Base-by-base conservation (phyloP, 2,329 filamentous ascomycete genomes). In the Xylariaceae sp. region DNA sequence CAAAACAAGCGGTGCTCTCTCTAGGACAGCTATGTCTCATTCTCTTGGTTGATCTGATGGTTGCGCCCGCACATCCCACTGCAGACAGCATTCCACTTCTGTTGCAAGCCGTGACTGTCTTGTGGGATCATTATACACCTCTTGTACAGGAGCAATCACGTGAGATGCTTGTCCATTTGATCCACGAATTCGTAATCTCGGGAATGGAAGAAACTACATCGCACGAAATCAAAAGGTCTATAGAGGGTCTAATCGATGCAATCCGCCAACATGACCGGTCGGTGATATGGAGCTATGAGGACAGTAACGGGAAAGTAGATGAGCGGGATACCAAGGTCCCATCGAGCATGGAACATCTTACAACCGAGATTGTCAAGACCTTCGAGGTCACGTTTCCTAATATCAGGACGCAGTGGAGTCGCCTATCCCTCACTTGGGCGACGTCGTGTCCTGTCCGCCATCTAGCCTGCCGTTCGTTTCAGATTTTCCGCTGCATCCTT, bases 41-140 rank as follows among this genome's bases (percentile, higher is more conserved):
- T 52, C 77, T 99, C 51, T 80, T 99, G 2, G 95, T 99, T 5
- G 95, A 99, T 69, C 77, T 99, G 40, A 95, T 99, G 83, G 92
- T 99, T 10, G 89, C 92, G 9, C 92, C 94, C 0, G 85, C 95
- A 34, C 86, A 91, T 48, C 77, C 97, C 15, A 79, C 83, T 2
- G 78, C 84, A 16, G 89, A 96, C 44, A 88, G 88, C 62, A 81
- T 97, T 2, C 90, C 92, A 1, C 80, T 95, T 22, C 76, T 99
- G 18, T 76, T 99, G 13, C 94, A 99, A 70, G 89, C 96, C 8
- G 86, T 96, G 5, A 86, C 92, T 12, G 90, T 97, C 3, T 80
- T 97, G 1, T 99, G 94, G 94, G 95, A 99, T 68, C 92, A 97
- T 66, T 96, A 99, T 65, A 96, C 89, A 1, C 85, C 89, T 2